Evolutionary conservation across 306 rosid species (phyloP).

Genomic region (Vigna reflexopilosa): DNA sequence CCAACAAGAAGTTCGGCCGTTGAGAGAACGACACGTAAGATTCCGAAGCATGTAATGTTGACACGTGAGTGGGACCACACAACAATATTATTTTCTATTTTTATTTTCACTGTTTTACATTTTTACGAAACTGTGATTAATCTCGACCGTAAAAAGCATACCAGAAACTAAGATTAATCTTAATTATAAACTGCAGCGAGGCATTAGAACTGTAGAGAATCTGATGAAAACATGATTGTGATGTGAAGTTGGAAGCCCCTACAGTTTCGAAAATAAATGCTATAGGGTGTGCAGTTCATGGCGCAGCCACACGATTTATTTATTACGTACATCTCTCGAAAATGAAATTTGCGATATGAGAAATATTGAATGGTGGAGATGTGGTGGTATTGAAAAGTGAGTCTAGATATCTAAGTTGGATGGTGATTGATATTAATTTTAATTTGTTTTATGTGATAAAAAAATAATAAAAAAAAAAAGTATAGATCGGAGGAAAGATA

Average conservation of each 20-base stretch:
- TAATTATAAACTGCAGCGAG: neutral
- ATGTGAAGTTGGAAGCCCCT: neutral
- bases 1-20: constrained; percentile 45
- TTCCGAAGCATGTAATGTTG: neutral
- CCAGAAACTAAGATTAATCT: neutral
- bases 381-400: neutral
- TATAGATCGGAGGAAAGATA: constrained; percentile 7
- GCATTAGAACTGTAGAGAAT: neutral
- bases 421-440: constrained; percentile 24
- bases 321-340: neutral
- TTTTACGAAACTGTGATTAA: neutral
- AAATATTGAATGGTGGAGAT: constrained; percentile 1
- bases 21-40: constrained; percentile 38
- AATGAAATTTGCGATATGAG: neutral
- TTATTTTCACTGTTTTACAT: neutral
- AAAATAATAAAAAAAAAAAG: neutral
- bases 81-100: neutral
- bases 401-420: neutral
- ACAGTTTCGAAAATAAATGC: neutral
- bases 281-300: neutral
- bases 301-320: neutral
- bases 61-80: constrained; percentile 46
- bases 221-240: neutral
- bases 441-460: constrained; percentile 28
- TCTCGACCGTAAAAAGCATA: neutral